Base-by-base conservation (phyloP, 2,329 filamentous ascomycete genomes). In the Stemphylium lycopersici region DNA sequence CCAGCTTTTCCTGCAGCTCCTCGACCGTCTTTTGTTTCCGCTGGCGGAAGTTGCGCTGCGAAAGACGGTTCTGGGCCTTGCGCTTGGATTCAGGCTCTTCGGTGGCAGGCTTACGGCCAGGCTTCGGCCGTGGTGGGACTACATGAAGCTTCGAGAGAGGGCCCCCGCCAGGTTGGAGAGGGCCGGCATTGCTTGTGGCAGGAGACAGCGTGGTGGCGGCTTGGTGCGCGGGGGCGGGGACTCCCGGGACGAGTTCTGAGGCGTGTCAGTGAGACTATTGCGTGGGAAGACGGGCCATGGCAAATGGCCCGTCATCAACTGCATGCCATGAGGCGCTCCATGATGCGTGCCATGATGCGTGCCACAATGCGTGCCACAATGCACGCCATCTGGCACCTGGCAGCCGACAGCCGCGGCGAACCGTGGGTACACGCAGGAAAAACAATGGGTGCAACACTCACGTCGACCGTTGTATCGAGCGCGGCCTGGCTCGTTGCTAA, bases 81-180 rank as follows among this genome's bases (percentile, higher is more conserved):
- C 95, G 87, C 79, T 96, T 96, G 38, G 92, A 96, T 1, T 90
- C 90, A 12, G 93, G 92, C 47, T 93, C 96, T 71, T 97, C 93
- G 32, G 91, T 96, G 41, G 91, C 91, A 3, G 93, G 93, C 81
- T 98, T 98, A 65, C 93, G 87, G 43, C 93, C 93, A 18, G 95
- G 93, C 81, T 78, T 79, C 6, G 79, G 79, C 20, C 79, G 74
- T 5, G 78, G 68, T 31, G 76, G 78, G 18, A 81, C 67, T 3
- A 62, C 65, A 62, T 77, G 71, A 38, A 44, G 68, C 20, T 57
- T 65, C 58, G 72, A 75, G 53, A 76, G 73, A 32, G 78, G 79
- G 50, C 71, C 78, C 42, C 66, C 67, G 62, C 68, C 70, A 56
- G 61, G 45, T 18, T 65, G 67, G 52, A 69, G 72, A 65, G 69